Evolutionary conservation across 352 stramenopile species (phyloP), one percentile per base, ranked within the genome.

Genomic region (Phytophthora pluvialis): DNA sequence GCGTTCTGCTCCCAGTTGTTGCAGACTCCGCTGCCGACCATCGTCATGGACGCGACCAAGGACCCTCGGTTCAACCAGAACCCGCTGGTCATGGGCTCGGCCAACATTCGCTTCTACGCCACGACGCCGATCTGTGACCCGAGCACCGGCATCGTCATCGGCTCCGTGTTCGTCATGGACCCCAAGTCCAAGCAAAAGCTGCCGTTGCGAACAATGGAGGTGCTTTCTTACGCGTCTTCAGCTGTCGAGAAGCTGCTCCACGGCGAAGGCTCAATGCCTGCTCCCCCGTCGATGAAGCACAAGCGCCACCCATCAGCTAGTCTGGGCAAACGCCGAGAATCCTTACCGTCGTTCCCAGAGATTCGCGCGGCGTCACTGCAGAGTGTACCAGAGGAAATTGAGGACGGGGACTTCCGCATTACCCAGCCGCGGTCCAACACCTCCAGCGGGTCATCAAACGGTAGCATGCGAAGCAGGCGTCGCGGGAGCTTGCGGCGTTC

Each of bases 101-200:
- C 91, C 3, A 73, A 88, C 69, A 97, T 99, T 55, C 86, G 94
- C 5, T 98, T 99, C 69, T 98, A 98, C 70, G 96, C 96, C 8
- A 80, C 78, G 2, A 78, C 78, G 6, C 83, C 86, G 0, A 86
- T 94, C 53, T 86, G 83, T 28, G 82, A 93, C 45, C 78, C 83
- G 0, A 69, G 56, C 10, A 80, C 73, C 0, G 62, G 75, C 9
- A 73, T 90, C 25, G 73, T 93, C 15, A 78, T 95, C 28, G 86
- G 86, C 11, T 91, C 86, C 0, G 82, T 95, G n/a, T 92, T 93
- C 57, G 86, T 89, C 6, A 92, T 95, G 81, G 86, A 95, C 35
- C 73, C 78, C 3, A 71, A 75, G 40, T 63, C 76, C 3, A 91
- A 91, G 56, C 38, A 57, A 0, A 65, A 75, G 16, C 36, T 91